A percentile compares a stretch with the other conserved stretches of the same genome.
phyloP scores from a whole-genome alignment of 225 moss, liverwort and hornwort genomes.

The Neckera pumila region DNA sequence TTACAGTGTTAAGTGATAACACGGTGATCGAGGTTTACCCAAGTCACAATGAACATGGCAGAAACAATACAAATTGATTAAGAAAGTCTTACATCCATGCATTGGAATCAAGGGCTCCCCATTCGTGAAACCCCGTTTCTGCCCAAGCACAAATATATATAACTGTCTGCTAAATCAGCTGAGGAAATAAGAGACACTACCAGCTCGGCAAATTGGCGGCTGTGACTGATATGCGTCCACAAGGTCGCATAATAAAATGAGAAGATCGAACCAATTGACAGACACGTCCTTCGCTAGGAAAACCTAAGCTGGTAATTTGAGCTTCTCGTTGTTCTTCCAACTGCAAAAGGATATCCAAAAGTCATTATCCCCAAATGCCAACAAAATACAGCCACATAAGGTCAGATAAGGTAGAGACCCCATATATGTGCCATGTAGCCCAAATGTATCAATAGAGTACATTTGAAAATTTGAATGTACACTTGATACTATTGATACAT shows the following conservation, averaged over 20 bases:
- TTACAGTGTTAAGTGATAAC: neutral
- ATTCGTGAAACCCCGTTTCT: neutral
- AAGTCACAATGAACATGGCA: neutral
- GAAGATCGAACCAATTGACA: neutral
- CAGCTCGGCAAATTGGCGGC: conserved; percentile 32
- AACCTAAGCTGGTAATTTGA: conserved; percentile 45
- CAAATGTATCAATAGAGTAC: neutral
- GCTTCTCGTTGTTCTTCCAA: conserved; percentile 58
- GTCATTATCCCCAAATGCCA: neutral
- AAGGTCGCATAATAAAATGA: neutral
- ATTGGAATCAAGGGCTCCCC: neutral
- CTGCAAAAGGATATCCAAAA: conserved; percentile 11
- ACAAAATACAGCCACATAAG: neutral
- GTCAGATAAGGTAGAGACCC: neutral
- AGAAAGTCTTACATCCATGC: neutral
- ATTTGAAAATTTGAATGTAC: neutral
- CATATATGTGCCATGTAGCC: neutral
- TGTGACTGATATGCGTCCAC: conserved; percentile 7
- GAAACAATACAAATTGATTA: neutral
- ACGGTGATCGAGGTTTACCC: neutral
- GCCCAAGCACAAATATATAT: neutral
- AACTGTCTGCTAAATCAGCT: neutral
- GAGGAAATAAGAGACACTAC: neutral
- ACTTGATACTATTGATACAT: neutral
- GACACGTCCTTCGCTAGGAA: neutral